Evolutionary conservation across 306 rosid species (phyloP), one percentile per base, ranked within the genome.

Genomic region (Rosa rugosa): DNA sequence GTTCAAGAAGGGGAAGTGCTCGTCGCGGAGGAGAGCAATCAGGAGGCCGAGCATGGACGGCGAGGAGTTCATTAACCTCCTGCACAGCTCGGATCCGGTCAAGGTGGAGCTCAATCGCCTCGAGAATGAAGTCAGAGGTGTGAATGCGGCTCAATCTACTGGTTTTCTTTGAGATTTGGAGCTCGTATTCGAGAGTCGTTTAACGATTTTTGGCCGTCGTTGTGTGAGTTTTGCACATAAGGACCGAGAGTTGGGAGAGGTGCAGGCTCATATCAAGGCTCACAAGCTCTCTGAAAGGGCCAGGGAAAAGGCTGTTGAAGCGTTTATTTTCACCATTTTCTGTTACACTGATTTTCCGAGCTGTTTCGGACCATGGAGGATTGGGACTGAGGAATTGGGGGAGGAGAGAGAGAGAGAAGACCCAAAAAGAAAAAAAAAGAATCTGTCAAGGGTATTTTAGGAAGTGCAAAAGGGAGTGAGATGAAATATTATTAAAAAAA

Each of bases 81-180:
- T 96, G 77, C 98, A 91, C 88, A 98, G 99, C 71, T 96, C 99
- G 93, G 98, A 96, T 96, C 99, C 99, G 92, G 99, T 96, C 76
- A 96, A 93, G 85, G 89, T 96, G 77, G 99, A 96, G 94, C 99
- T 96, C 77, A 96, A 91, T 91, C 93, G 99, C 76, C 94, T 93
- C 38, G 99, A 93, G 89, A 96, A 96, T 82, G 99, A 96, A 85
- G 98, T 96, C 78, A 89, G 94, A 96, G 99, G 99, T 96, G 83
- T 50, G 81, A 96, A 93, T 91, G 98, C 75, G 72, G 91, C 75
- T 93, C 93, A 97, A 96, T 93, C 98, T 83, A 84, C 44, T 75
- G 77, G 40, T 81, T 83, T 71, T 12, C 45, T 13, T 16, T 18
- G 79, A 80, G 80, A 79, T 89, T 92, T 72, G 73, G 8, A 60